phyloP scores from a whole-genome alignment of 129 eudicot species.

The Rutidosis leptorrhynchoides region DNA sequence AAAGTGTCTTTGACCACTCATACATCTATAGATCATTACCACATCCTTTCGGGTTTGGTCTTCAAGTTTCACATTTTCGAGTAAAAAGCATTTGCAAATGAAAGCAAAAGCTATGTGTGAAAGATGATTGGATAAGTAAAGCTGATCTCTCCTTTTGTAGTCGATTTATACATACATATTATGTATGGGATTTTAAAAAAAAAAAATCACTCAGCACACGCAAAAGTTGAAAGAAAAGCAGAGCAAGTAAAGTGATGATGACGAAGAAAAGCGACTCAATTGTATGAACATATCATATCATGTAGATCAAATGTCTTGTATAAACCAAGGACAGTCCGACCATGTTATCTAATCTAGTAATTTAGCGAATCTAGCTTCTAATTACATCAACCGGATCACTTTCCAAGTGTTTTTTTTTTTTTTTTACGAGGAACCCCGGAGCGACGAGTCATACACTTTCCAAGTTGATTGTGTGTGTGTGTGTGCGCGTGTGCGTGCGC shows the following conservation, averaged over 20 bases:
- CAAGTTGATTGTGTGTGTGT: not conserved
- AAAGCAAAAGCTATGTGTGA: slow-evolving; percentile 34
- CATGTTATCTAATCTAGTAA: slow-evolving; percentile 27
- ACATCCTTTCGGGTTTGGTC: slow-evolving; percentile 25
- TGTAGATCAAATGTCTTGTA: slow-evolving; percentile 30
- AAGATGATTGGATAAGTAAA: slow-evolving; percentile 33
- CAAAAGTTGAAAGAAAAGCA: slow-evolving; percentile 27
- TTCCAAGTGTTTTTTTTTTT: too few relatives aligned
- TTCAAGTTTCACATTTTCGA: slow-evolving; percentile 28
- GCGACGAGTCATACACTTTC: too few relatives aligned
- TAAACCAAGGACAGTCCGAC: slow-evolving; percentile 27
- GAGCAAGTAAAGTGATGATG: slow-evolving; percentile 24
- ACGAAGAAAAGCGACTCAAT: slow-evolving; percentile 26
- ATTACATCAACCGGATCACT: slow-evolving; percentile 16
- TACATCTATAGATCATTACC: slow-evolving; percentile 15
- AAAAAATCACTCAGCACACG: slow-evolving; percentile 22
- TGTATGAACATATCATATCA: slow-evolving; percentile 29
- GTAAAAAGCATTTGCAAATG: slow-evolving; percentile 28
- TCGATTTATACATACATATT: slow-evolving; percentile 22
- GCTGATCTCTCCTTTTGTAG: slow-evolving; percentile 18
- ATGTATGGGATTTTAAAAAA: slow-evolving; percentile 25
- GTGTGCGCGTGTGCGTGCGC: not conserved
- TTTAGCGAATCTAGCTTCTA: slow-evolving; percentile 22
- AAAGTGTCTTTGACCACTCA: slow-evolving; percentile 28
- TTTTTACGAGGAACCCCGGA: too few relatives aligned